A percentile compares a stretch with the other conserved stretches of the same genome.
phyloP scores from a whole-genome alignment of 192 early-diverging fungal species.

The Backusella mclennaniae region DNA sequence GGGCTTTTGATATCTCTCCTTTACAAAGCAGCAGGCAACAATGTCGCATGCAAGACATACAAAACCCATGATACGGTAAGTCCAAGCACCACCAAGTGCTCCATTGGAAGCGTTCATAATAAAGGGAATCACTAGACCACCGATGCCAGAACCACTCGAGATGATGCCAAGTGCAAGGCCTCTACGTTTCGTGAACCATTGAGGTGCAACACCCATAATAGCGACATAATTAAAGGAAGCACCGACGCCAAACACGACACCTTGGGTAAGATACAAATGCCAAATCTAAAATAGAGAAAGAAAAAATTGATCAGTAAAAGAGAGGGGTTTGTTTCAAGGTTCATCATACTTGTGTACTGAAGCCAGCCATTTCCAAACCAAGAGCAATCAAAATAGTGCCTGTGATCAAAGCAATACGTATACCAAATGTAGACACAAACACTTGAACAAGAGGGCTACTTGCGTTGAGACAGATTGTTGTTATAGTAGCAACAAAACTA shows the following conservation, averaged over 20 bases:
- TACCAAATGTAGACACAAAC: constrained; percentile 4
- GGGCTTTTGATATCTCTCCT: neutral
- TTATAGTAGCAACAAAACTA: constrained; percentile 23
- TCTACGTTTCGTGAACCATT: constrained; percentile 57
- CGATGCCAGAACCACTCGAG: constrained; percentile 65
- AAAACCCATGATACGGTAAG: constrained; percentile 34
- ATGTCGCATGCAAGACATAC: constrained; percentile 10
- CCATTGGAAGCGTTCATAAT: constrained; percentile 55
- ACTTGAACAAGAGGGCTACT: constrained; percentile 24
- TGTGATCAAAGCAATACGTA: neutral
- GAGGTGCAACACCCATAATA: constrained; percentile 41
- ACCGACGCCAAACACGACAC: constrained; percentile 55
- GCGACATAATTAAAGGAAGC: constrained; percentile 22
- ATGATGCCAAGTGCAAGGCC: constrained; percentile 56
- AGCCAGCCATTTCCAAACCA: constrained; percentile 20
- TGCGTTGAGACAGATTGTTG: neutral
- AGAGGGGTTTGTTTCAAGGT: too few relatives aligned
- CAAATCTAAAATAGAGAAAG: constrained; percentile 40
- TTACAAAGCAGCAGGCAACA: neutral
- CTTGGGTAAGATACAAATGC: constrained; percentile 61
- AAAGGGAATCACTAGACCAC: constrained; percentile 63
- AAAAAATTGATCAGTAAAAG: neutral
- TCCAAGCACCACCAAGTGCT: constrained; percentile 52
- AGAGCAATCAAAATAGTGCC: constrained; percentile 9
- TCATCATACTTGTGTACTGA: constrained; percentile 20